phyloP scores from a whole-genome alignment of 1,284 basidiomycete genomes.

The Takashimella koratensis region DNA sequence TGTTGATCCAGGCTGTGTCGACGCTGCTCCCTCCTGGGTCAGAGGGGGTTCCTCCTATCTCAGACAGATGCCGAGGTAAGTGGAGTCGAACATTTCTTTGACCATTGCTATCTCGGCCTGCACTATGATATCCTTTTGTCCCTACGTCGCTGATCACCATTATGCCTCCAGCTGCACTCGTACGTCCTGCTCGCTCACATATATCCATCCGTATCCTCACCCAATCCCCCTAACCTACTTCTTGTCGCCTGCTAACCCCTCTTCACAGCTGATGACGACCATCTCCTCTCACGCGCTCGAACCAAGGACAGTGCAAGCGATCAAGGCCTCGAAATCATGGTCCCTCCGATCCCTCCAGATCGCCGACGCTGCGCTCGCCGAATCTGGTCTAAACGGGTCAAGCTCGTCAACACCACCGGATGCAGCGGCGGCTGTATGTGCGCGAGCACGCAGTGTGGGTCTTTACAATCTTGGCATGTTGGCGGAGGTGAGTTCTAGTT shows the following conservation, averaged over 20 bases:
- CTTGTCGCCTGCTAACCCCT: too few species aligned
- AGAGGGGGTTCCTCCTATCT: slow-evolving; percentile 16
- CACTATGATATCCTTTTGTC: too few species aligned
- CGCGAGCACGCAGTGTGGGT: slow-evolving; percentile 35
- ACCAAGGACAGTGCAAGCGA: slow-evolving; percentile 31
- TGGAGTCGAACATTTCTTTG: neutral
- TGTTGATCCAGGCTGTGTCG: slow-evolving; percentile 44
- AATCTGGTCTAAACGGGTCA: neutral
- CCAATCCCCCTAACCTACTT: neutral
- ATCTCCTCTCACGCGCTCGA: slow-evolving; percentile 43
- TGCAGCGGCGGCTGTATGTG: slow-evolving; percentile 28
- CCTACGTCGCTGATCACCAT: too few species aligned
- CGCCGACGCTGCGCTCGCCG: slow-evolving; percentile 25
- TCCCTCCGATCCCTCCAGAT: slow-evolving; percentile 41
- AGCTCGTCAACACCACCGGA: slow-evolving; percentile 13
- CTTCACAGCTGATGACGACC: slow-evolving; percentile 43
- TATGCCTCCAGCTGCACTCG: slow-evolving; percentile 6
- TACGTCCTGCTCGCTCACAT: neutral
- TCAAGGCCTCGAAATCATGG: slow-evolving; percentile 42
- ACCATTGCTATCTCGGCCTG: too few species aligned
- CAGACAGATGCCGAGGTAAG: slow-evolving; percentile 44
- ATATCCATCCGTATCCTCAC: neutral
- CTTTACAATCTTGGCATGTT: slow-evolving; percentile 47
- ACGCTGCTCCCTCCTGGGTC: slow-evolving; percentile 38
- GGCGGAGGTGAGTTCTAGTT: slow-evolving; percentile 41